A percentile compares a stretch with the other conserved stretches of the same genome.
phyloP scores from a whole-genome alignment of 768 basidiomycete species.

The Leccinum disarticulatum region DNA sequence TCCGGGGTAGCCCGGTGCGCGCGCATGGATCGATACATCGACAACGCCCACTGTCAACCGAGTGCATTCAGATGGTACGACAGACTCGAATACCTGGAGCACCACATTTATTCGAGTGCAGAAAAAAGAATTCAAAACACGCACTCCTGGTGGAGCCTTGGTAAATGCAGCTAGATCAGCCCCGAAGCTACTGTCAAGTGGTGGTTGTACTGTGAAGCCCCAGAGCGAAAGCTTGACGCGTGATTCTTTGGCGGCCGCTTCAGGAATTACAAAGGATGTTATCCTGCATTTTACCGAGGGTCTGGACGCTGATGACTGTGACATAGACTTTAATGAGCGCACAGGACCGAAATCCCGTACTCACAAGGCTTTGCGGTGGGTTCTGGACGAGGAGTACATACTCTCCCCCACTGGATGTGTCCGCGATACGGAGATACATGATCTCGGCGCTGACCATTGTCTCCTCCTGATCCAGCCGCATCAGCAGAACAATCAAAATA shows the following conservation, averaged over 20 bases:
- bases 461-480: slow-evolving; percentile 52
- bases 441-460: slow-evolving; percentile 62
- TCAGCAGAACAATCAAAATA: slow-evolving; percentile 4
- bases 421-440: slow-evolving; percentile 58
- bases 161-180: slow-evolving; percentile 60
- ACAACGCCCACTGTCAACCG: slow-evolving; percentile 59
- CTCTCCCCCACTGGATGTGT: slow-evolving; percentile 40
- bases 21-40: slow-evolving; percentile 65
- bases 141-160: slow-evolving; percentile 86
- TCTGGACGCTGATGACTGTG: slow-evolving; percentile 45
- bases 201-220: slow-evolving; percentile 62
- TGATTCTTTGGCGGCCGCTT: slow-evolving; percentile 75
- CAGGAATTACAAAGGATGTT: slow-evolving; percentile 58
- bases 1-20: slow-evolving; percentile 60
- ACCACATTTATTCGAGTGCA: slow-evolving; percentile 1
- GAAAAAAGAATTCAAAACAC: slow-evolving; percentile 29
- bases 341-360: slow-evolving; percentile 21
- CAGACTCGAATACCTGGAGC: slow-evolving; percentile 82
- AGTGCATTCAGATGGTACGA: slow-evolving; percentile 88
- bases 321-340: slow-evolving; percentile 3
- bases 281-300: slow-evolving; percentile 66
- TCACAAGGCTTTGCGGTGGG: slow-evolving; percentile 56
- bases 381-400: slow-evolving; percentile 53
- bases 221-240: slow-evolving; percentile 61
- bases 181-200: slow-evolving; percentile 63